These are phyloP conservation scores for Lichtheimia corymbifera DNA, from an alignment of 371 early-diverging fungal genomes.

Conservation along the genomic window DNA sequence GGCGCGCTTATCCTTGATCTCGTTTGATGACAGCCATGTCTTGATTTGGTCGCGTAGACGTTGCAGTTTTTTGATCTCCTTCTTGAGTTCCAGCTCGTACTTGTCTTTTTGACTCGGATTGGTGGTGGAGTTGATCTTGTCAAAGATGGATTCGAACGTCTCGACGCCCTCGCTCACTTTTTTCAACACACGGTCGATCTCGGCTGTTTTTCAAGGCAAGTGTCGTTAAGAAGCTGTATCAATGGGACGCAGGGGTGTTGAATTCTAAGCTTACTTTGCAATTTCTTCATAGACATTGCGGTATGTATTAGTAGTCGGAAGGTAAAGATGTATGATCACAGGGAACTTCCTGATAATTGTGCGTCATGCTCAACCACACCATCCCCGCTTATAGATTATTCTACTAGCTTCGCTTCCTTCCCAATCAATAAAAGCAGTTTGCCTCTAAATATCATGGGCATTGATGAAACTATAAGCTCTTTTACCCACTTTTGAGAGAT, in stretches of 20 bases:
- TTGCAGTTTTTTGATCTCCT: conserved; percentile 97
- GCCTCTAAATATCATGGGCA: too few species aligned
- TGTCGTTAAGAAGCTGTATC: neutral
- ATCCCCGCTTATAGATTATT: too few species aligned
- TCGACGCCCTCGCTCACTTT: conserved; percentile 95
- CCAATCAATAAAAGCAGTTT: too few species aligned
- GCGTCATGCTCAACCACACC: too few species aligned
- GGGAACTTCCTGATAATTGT: too few species aligned
- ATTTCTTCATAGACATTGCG: conserved; percentile 33
- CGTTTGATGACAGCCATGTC: conserved; percentile 87
- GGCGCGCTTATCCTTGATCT: conserved; percentile 94
- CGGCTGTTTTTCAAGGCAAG: conserved; percentile 48
- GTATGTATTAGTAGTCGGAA: neutral
- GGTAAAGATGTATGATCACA: neutral
- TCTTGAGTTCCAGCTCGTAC: conserved; percentile 92
- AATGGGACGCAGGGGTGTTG: neutral
- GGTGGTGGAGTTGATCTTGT: conserved; percentile 80
- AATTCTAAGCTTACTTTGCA: conserved; percentile 30
- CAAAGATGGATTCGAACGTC: conserved; percentile 87
- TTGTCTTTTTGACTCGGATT: conserved; percentile 93
- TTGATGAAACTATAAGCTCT: too few species aligned
- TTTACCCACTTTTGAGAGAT: too few species aligned
- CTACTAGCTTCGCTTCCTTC: too few species aligned
- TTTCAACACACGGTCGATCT: conserved; percentile 93
- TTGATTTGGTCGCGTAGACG: conserved; percentile 95